Conservation (phyloP, 257 asterid species). For the Coffea canephora region DNA sequence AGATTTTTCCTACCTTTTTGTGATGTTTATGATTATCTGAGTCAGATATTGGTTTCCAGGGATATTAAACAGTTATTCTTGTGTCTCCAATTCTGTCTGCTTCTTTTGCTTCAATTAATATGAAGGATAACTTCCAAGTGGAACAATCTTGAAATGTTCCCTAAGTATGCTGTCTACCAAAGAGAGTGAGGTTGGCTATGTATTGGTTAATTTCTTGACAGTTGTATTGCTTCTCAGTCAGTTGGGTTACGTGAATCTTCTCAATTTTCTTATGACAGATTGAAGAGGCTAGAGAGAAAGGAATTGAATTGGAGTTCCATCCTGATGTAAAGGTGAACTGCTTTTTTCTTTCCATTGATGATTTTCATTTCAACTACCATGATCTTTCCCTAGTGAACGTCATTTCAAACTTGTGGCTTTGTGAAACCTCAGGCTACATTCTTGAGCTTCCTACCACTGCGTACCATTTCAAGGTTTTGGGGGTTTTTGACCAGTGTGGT, state of each 20-base stretch:
- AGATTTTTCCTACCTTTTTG: not conserved
- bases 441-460: slow-evolving; percentile 77
- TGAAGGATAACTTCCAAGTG: not conserved
- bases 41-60: not conserved
- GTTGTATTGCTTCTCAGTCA: not conserved
- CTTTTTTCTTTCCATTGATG: not conserved
- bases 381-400: not conserved
- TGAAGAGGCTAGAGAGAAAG: slow-evolving; percentile 71
- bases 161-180: not conserved
- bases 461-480: slow-evolving; percentile 89
- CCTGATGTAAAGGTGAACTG: slow-evolving; percentile 82
- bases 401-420: slow-evolving; percentile 3
- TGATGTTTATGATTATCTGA: not conserved
- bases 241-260: slow-evolving; percentile 12
- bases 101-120: not conserved
- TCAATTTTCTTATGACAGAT: slow-evolving; percentile 45
- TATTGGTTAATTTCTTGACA: not conserved
- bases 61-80: not conserved
- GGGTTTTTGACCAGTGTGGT: slow-evolving; percentile 71
- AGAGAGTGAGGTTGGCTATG: not conserved
- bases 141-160: not conserved
- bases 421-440: slow-evolving; percentile 60
- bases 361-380: not conserved
- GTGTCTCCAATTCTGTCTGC: not conserved
- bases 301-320: slow-evolving; percentile 73